Evolutionary conservation across 1,284 basidiomycete species (phyloP).

Genomic region (Mycosarcoma maydis): DNA sequence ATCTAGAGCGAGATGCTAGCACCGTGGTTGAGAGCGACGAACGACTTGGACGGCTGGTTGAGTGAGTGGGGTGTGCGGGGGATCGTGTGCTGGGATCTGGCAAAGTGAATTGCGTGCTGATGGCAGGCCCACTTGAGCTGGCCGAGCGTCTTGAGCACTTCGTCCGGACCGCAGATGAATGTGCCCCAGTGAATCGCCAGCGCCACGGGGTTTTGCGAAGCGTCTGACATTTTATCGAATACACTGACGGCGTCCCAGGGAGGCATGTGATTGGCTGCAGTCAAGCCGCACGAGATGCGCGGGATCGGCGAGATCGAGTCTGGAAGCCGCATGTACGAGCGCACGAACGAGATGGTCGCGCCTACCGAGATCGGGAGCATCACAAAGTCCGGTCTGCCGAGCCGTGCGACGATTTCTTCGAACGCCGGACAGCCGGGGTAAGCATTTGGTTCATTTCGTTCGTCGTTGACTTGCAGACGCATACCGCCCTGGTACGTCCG

Average conservation of each 20-base stretch:
- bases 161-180: constrained; percentile 37
- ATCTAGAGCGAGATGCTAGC: constrained; percentile 28
- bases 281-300: constrained; percentile 49
- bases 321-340: constrained; percentile 55
- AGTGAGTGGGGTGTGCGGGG: no score
- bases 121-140: constrained; percentile 40
- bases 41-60: no score
- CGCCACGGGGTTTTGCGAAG: constrained; percentile 19
- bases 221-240: constrained; percentile 50
- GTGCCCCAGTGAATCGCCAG: constrained; percentile 50
- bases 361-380: constrained; percentile 64
- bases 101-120: constrained; percentile 16
- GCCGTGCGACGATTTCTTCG: constrained; percentile 37
- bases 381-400: constrained; percentile 53
- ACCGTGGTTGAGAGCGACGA: constrained; percentile 42
- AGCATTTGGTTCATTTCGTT: not conserved
- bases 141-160: constrained; percentile 41
- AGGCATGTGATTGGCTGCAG: constrained; percentile 61
- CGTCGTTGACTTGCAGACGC: constrained; percentile 9
- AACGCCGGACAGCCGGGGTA: constrained; percentile 63
- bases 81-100: constrained; percentile 3
- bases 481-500: constrained; percentile 26
- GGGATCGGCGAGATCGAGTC: constrained; percentile 55
- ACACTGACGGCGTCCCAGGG: constrained; percentile 57
- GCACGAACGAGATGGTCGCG: constrained; percentile 61